Evolutionary conservation across 805 yeast species (phyloP).

Genomic region (Lipomyces spencermartinsiae): DNA sequence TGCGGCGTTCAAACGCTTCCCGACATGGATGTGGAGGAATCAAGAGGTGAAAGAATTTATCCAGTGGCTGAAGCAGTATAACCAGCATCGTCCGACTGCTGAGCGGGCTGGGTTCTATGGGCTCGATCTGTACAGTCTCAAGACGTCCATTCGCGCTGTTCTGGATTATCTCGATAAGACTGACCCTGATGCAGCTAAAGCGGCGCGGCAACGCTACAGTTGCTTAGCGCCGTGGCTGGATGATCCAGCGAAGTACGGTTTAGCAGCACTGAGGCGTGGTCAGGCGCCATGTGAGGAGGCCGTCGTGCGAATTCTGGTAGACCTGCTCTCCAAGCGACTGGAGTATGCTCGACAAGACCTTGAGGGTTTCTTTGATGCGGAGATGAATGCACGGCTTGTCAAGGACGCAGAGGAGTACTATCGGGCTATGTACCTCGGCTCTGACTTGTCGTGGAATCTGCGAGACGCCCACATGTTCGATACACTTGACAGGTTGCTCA

Average conservation of each 20-base stretch:
- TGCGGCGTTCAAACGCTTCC: slow-evolving; percentile 6
- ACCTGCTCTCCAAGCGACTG: slow-evolving; percentile 4
- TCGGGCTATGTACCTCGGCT: slow-evolving; percentile 10
- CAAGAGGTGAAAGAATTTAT: slow-evolving; percentile 11
- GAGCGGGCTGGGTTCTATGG: slow-evolving; percentile 14
- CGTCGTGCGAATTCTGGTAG: slow-evolving; percentile 2
- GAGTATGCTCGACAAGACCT: slow-evolving; percentile 10
- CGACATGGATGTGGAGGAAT: slow-evolving; percentile 10
- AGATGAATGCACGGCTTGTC: slow-evolving; percentile 15
- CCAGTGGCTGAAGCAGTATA: slow-evolving; percentile 11
- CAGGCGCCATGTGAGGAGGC: slow-evolving; percentile 6
- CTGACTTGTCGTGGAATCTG: slow-evolving; percentile 11
- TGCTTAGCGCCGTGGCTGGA: slow-evolving; percentile 9
- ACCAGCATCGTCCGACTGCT: not conserved
- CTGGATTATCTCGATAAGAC: slow-evolving; percentile 1
- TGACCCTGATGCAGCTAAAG: slow-evolving; percentile 4
- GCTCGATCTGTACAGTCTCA: slow-evolving; percentile 13
- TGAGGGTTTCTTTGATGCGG: slow-evolving; percentile 7
- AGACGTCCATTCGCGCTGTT: slow-evolving; percentile 6
- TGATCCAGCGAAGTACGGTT: slow-evolving; percentile 5
- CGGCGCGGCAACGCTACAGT: slow-evolving; percentile 8
- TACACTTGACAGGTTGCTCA: slow-evolving; percentile 1
- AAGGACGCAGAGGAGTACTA: slow-evolving; percentile 10
- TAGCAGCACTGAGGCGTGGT: slow-evolving; percentile 5
- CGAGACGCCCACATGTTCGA: slow-evolving; percentile 13